A percentile compares a stretch with the other conserved stretches of the same genome.
Conservation (phyloP, 257 asterid species). For the Nicotiana attenuata region DNA sequence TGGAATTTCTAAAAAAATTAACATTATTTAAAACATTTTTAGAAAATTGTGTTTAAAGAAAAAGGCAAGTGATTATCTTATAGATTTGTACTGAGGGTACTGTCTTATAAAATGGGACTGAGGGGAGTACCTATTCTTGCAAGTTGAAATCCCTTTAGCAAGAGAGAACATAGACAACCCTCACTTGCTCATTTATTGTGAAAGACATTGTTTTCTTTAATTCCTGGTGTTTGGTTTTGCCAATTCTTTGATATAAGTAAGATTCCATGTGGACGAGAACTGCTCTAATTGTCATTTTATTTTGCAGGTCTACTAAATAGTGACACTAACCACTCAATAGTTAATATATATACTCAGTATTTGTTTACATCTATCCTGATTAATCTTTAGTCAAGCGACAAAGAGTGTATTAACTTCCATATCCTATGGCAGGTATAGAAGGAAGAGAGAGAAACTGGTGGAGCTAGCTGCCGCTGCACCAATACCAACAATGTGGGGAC, state of each 20-base stretch:
- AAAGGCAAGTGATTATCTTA: background rate
- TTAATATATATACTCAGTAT: too few relatives aligned
- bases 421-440: constrained; percentile 61
- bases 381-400: background rate
- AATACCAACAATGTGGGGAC: constrained; percentile 96
- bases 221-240: background rate
- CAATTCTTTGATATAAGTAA: background rate
- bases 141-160: background rate
- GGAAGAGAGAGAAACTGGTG: constrained; percentile 81
- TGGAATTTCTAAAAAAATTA: background rate
- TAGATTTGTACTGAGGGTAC: background rate
- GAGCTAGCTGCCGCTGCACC: constrained; percentile 85
- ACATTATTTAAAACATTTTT: background rate
- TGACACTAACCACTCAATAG: background rate
- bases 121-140: background rate
- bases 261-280: background rate
- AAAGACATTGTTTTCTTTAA: background rate
- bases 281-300: background rate
- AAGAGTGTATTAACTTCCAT: background rate
- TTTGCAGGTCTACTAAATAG: background rate
- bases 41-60: background rate
- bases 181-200: background rate
- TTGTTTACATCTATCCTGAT: background rate
- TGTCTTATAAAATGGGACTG: background rate
- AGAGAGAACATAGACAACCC: background rate